Base-by-base conservation (phyloP, 331 rosid genomes). In the Prunus yedoensis region DNA sequence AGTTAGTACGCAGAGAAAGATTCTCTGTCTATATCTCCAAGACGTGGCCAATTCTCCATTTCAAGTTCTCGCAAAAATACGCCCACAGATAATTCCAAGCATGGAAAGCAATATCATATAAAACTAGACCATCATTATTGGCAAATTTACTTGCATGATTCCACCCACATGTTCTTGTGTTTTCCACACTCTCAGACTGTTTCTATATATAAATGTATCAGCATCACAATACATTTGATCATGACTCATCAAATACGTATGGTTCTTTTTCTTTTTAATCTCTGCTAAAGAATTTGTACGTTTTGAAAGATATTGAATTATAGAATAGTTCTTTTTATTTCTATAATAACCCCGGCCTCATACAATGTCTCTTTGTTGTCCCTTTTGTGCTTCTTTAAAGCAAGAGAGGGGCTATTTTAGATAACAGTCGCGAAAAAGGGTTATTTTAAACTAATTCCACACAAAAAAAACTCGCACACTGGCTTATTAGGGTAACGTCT, bases 21-120 rank as follows among this genome's bases (percentile, higher is more conserved):
- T 73, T 74, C 73, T 67, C 47, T 38, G 25, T 70, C 59, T 49
- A 28, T 5, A 45, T 72, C 14, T 56, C 28, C 0, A 10, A 66
- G 83, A 91, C 97, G 98, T 91, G 98, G 96, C 88, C 67, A 69
- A 79, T 87, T 87, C 78, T 91, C 80, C 75, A 71, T 82, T 82
- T 78, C 80, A 83, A 61, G 79, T 91, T 70, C 78, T 68, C 25
- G 76, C 86, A 80, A 23, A 86, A 79, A 78, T 71, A 79, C 77
- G 75, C 91, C 94, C 90, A 69, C 89, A 86, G 50, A 71, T 79
- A 4, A 65, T 28, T 61, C 30, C 66, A 60, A 28, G 10, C 12
- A 35, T 5, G 52, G 9, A 45, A 46, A 16, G 61, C 12, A 18
- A 32, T 56, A 25, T 61, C 45, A 61, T 61, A 15, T 20, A 58